A percentile compares a stretch with the other conserved stretches of the same genome.
phyloP scores from a whole-genome alignment of 768 basidiomycete species.

The Nidularia pulvinata region DNA sequence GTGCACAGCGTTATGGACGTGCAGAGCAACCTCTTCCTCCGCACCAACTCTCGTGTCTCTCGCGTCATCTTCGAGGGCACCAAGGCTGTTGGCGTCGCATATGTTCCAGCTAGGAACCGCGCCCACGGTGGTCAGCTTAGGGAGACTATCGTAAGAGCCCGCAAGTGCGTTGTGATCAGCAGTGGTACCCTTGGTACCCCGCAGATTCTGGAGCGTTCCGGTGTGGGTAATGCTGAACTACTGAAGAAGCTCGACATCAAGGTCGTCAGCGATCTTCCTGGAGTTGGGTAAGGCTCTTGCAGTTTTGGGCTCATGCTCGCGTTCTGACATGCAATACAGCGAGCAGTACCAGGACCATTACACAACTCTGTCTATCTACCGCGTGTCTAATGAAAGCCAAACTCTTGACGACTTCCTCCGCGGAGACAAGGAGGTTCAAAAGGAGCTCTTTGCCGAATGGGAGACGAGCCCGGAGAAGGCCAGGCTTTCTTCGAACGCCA shows the following conservation, averaged over 20 bases:
- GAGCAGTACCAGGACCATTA: constrained; percentile 79
- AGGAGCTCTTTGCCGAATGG: constrained; percentile 66
- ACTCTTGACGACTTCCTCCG: constrained; percentile 74
- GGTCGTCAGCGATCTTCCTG: constrained; percentile 68
- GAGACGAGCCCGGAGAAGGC: constrained; percentile 68
- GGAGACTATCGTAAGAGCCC: constrained; percentile 67
- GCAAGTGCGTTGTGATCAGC: constrained; percentile 67
- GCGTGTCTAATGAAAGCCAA: constrained; percentile 62
- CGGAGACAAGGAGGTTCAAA: constrained; percentile 57
- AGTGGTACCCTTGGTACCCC: constrained; percentile 71
- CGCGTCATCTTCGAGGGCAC: constrained; percentile 74
- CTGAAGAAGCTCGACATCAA: constrained; percentile 59
- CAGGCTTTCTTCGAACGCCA: constrained; percentile 65
- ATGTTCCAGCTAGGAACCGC: constrained; percentile 64
- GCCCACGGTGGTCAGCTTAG: constrained; percentile 44
- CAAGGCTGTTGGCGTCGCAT: constrained; percentile 73
- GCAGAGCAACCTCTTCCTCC: constrained; percentile 66
- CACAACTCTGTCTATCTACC: constrained; percentile 67
- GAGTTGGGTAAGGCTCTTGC: constrained; percentile 51
- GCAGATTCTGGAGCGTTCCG: constrained; percentile 73
- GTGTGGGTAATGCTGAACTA: constrained; percentile 56
- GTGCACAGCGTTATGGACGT: constrained; percentile 73
- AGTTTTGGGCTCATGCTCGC: not conserved
- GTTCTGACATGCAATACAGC: constrained; percentile 19
- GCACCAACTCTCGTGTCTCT: constrained; percentile 64